phyloP scores from a whole-genome alignment of 148 eudicot species.

The Fagopyrum tataricum region DNA sequence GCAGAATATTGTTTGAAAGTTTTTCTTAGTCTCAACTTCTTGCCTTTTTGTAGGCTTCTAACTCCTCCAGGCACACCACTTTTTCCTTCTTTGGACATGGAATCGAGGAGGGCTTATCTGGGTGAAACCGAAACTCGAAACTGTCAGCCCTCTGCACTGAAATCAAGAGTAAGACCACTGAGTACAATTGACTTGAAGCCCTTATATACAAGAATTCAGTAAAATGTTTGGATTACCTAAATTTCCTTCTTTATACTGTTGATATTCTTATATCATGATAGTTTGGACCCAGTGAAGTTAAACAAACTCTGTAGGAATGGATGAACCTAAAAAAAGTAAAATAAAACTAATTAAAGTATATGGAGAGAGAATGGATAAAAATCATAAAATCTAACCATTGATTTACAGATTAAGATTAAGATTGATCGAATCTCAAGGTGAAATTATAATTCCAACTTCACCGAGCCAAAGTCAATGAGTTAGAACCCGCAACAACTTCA shows the following conservation, averaged over 20 bases:
- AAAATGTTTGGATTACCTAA: background rate
- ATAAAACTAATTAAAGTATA: too few species aligned
- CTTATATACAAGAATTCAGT: slow-evolving; percentile 1
- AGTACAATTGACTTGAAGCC: background rate
- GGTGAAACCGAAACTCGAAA: slow-evolving; percentile 35
- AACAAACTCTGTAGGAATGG: too few species aligned
- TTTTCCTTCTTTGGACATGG: slow-evolving; percentile 52
- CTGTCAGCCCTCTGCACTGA: slow-evolving; percentile 33
- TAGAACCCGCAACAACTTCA: too few species aligned
- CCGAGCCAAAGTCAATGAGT: too few species aligned
- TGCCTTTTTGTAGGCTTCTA: slow-evolving; percentile 21
- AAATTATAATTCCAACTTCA: too few species aligned
- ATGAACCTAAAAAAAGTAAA: background rate
- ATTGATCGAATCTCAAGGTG: too few species aligned
- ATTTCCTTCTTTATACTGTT: background rate
- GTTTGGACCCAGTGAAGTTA: too few species aligned
- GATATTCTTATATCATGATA: background rate
- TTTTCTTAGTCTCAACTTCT: background rate
- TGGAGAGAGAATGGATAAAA: too few species aligned
- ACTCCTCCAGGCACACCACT: slow-evolving; percentile 62
- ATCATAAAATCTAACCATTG: too few species aligned
- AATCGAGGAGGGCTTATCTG: slow-evolving; percentile 29
- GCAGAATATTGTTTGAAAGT: background rate
- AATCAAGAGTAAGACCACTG: slow-evolving; percentile 31
- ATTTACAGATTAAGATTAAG: too few species aligned